A percentile compares a stretch with the other conserved stretches of the same genome.
Evolutionary conservation across 768 basidiomycete species (phyloP).

Genomic region (Boletus subcaerulescens): DNA sequence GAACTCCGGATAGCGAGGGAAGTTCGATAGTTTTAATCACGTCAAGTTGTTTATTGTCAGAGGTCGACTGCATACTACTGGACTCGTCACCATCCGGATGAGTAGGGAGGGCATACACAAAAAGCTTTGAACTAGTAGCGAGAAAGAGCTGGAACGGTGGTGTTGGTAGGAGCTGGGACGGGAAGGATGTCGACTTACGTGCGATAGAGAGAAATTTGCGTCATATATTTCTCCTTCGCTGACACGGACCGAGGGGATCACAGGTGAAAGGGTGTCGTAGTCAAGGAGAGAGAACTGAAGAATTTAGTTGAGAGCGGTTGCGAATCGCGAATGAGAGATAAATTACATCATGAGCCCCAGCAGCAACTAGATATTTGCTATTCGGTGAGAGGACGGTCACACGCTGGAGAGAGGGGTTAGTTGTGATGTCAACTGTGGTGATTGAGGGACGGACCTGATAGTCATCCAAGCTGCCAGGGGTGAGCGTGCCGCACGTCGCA

Average conservation of each 20-base stretch:
- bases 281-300: slow-evolving; percentile 61
- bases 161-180: neutral
- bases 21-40: slow-evolving; percentile 52
- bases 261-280: slow-evolving; percentile 55
- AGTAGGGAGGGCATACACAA: slow-evolving; percentile 57
- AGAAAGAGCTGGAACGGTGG: slow-evolving; percentile 52
- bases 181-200: slow-evolving; percentile 39
- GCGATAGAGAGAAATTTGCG: slow-evolving; percentile 67
- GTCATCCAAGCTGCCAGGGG: slow-evolving; percentile 60
- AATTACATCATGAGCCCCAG: slow-evolving; percentile 68
- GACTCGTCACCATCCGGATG: neutral
- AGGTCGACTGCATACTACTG: slow-evolving; percentile 20
- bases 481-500: slow-evolving; percentile 59
- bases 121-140: slow-evolving; percentile 59
- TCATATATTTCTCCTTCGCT: slow-evolving; percentile 84
- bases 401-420: slow-evolving; percentile 47
- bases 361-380: slow-evolving; percentile 61
- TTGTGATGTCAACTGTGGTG: neutral
- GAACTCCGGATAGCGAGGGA: slow-evolving; percentile 46
- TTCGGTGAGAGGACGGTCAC: slow-evolving; percentile 80
- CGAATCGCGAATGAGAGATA: slow-evolving; percentile 15
- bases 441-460: slow-evolving; percentile 68
- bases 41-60: slow-evolving; percentile 30
- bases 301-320: slow-evolving; percentile 8
- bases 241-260: slow-evolving; percentile 46